phyloP scores from a whole-genome alignment of 371 early-diverging fungal genomes.

The Zychaea mexicana region DNA sequence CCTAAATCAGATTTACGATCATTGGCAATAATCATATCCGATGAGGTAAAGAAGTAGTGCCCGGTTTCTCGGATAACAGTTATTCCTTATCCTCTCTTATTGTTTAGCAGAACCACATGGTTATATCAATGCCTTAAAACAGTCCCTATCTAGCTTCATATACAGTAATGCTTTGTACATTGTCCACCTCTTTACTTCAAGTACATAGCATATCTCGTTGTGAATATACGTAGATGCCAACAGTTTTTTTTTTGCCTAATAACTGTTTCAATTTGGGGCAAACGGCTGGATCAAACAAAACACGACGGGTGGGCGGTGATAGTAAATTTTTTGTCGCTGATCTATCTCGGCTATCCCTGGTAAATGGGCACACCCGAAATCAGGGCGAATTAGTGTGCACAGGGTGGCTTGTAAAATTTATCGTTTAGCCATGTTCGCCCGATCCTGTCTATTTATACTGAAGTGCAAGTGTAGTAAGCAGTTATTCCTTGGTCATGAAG shows the following conservation, averaged over 20 bases:
- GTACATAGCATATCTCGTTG: too few relatives aligned
- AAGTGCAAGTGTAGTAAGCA: too few relatives aligned
- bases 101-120: neutral
- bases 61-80: neutral
- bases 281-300: too few relatives aligned
- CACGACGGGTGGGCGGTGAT: too few relatives aligned
- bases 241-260: too few relatives aligned
- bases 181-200: too few relatives aligned
- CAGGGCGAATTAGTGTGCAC: neutral
- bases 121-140: too few relatives aligned
- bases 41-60: neutral
- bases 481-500: too few relatives aligned
- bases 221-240: too few relatives aligned
- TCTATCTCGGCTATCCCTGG: neutral
- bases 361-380: neutral
- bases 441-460: neutral
- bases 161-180: neutral
- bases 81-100: neutral
- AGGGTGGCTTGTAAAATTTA: neutral
- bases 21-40: slow-evolving; percentile 3
- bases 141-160: too few relatives aligned
- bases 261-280: too few relatives aligned
- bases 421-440: neutral
- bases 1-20: neutral
- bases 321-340: too few relatives aligned